phyloP scores from a whole-genome alignment of 495 filamentous ascomycete genomes.

The Hypoxylon trugodes region DNA sequence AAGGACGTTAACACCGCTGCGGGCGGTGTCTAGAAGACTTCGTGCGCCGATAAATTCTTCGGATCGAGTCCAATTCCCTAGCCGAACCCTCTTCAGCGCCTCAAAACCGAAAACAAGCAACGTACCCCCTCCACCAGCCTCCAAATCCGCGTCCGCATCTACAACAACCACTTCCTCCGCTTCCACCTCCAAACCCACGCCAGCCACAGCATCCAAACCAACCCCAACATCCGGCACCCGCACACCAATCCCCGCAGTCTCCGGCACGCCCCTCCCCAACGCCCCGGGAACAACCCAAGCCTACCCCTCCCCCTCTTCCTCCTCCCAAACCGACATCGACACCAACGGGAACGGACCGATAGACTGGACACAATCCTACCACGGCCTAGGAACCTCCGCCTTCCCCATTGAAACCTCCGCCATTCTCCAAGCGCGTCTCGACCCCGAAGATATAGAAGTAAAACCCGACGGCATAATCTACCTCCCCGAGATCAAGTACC shows the following conservation, averaged over 20 bases:
- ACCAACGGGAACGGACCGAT: slow-evolving; percentile 67
- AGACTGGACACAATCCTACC: slow-evolving; percentile 94
- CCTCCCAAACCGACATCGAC: slow-evolving; percentile 1
- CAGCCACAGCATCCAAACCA: no score
- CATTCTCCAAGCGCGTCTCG: slow-evolving; percentile 72
- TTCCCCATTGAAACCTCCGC: slow-evolving; percentile 80
- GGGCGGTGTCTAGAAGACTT: neutral
- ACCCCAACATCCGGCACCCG: slow-evolving; percentile 1
- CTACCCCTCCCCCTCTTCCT: no score
- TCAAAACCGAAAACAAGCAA: slow-evolving; percentile 25
- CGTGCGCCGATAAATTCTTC: neutral
- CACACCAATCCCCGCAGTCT: slow-evolving; percentile 36
- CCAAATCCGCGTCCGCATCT: neutral
- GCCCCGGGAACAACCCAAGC: no score
- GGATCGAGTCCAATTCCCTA: neutral
- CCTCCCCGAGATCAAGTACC: slow-evolving; percentile 97
- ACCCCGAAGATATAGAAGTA: slow-evolving; percentile 85
- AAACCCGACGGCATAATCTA: slow-evolving; percentile 97
- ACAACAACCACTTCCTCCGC: no score
- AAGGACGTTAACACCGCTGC: slow-evolving; percentile 21
- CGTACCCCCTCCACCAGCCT: neutral
- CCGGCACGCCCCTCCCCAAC: slow-evolving; percentile 33
- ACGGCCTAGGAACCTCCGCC: slow-evolving; percentile 78
- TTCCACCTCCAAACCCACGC: neutral
- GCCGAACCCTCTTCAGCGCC: slow-evolving; percentile 23